Percentiles rank a stretch among this genome's conserved stretches.
These are phyloP conservation scores for Yamadazyma sp. DNA, from an alignment of 1,139 yeast genomes.

Conservation along the genomic window DNA sequence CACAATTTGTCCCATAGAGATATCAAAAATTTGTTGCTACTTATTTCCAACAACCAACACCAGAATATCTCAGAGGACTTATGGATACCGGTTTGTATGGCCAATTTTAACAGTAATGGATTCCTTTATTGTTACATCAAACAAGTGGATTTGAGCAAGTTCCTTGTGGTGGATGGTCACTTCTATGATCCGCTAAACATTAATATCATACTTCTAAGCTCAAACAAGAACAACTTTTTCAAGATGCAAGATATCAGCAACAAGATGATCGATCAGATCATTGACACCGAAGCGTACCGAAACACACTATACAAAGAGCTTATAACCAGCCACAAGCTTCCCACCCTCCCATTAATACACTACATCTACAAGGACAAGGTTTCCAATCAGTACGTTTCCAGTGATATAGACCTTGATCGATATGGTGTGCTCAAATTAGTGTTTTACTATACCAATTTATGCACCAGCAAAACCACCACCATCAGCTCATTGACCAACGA, in stretches of 20 bases:
- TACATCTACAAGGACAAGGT: conserved; percentile 74
- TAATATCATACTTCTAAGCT: conserved; percentile 72
- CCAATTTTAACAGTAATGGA: conserved; percentile 85
- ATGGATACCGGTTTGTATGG: conserved; percentile 93
- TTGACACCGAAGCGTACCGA: conserved; percentile 33
- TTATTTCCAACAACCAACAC: conserved; percentile 23
- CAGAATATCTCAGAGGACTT: conserved; percentile 55
- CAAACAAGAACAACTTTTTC: conserved; percentile 80
- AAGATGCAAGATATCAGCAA: conserved; percentile 64
- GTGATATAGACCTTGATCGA: conserved; percentile 21
- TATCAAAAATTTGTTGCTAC: conserved; percentile 28
- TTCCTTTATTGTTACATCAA: conserved; percentile 80
- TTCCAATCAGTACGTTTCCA: conserved; percentile 40
- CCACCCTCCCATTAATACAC: conserved; percentile 46
- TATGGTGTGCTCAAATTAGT: conserved; percentile 24
- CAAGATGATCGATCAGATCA: conserved; percentile 47
- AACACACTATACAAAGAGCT: conserved; percentile 38
- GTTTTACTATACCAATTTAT: conserved; percentile 32
- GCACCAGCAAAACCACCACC: conserved; percentile 28
- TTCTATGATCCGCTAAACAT: conserved; percentile 28
- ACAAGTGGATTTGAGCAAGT: conserved; percentile 40
- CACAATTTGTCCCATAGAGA: conserved; percentile 35
- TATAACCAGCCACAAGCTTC: conserved; percentile 23
- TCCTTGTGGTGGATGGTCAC: conserved; percentile 17
- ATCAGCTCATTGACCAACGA: conserved; percentile 16